Conservation (phyloP, 2,329 filamentous ascomycete species). For the Hymenoscyphus linearis region DNA sequence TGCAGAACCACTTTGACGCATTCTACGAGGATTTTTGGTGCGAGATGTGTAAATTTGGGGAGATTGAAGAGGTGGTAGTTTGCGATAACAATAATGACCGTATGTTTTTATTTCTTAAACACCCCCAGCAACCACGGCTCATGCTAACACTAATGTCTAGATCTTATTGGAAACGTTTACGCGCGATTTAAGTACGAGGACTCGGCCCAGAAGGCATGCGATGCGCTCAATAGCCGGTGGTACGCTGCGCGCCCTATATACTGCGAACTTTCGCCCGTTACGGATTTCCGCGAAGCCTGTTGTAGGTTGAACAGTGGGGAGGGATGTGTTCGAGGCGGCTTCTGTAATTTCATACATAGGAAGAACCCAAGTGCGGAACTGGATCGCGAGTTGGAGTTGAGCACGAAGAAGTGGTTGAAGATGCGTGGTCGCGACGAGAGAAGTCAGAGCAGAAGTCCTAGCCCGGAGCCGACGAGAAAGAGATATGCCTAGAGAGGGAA, state of each 20-base stretch:
- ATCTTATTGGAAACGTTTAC: conserved; percentile 98
- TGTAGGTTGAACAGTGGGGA: conserved; percentile 92
- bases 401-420: conserved; percentile 96
- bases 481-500: conserved; percentile 39
- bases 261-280: conserved; percentile 94
- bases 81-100: conserved; percentile 84
- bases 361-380: conserved; percentile 90
- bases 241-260: conserved; percentile 97
- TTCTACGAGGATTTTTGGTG: conserved; percentile 99
- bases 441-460: conserved; percentile 76
- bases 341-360: conserved; percentile 99
- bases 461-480: conserved; percentile 74
- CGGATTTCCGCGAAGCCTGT: conserved; percentile 96
- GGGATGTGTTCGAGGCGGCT: conserved; percentile 90
- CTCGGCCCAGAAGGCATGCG: conserved; percentile 86
- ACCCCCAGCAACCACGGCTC: not conserved
- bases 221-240: conserved; percentile 90
- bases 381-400: conserved; percentile 78
- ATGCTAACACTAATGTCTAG: conserved; percentile 38
- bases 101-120: too few species aligned
- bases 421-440: conserved; percentile 76
- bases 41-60: conserved; percentile 98
- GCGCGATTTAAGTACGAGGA: conserved; percentile 99
- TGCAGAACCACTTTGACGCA: conserved; percentile 98
- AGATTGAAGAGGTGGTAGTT: conserved; percentile 95